These are phyloP conservation scores for Cadophora gregata DNA, from an alignment of 2,329 filamentous ascomycete species.

Conservation along the genomic window DNA sequence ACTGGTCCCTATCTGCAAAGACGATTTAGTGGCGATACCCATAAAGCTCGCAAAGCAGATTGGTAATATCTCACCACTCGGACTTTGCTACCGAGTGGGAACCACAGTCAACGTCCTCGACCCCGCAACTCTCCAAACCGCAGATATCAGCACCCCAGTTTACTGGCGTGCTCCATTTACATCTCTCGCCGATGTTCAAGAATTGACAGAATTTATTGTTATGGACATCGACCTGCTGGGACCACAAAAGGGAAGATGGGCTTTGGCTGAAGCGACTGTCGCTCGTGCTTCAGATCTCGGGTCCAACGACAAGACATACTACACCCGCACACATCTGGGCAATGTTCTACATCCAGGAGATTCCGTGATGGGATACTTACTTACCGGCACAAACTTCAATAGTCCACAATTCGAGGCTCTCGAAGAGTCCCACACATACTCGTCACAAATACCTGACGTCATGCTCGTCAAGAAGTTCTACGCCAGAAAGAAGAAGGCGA, in stretches of 20 bases:
- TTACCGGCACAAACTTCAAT: constrained; percentile 92
- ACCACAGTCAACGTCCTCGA: constrained; percentile 91
- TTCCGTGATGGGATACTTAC: constrained; percentile 91
- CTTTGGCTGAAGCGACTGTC: constrained; percentile 86
- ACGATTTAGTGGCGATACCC: constrained; percentile 92
- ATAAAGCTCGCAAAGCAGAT: constrained; percentile 85
- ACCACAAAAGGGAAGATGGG: constrained; percentile 77
- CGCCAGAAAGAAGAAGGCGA: constrained; percentile 81
- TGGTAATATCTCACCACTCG: constrained; percentile 87
- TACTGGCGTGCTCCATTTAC: constrained; percentile 93
- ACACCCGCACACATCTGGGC: constrained; percentile 88
- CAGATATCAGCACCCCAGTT: constrained; percentile 79
- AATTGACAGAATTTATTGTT: constrained; percentile 90
- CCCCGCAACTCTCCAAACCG: constrained; percentile 86
- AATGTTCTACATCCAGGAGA: constrained; percentile 86
- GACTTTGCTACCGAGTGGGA: constrained; percentile 86
- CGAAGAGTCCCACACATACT: constrained; percentile 77
- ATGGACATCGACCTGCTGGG: constrained; percentile 90
- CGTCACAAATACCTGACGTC: constrained; percentile 85
- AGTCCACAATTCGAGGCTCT: constrained; percentile 83
- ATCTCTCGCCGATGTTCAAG: constrained; percentile 80
- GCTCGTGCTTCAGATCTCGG: constrained; percentile 87
- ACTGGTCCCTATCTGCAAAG: constrained; percentile 93
- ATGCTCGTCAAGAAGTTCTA: constrained; percentile 98
- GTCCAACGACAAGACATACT: constrained; percentile 85